phyloP scores from a whole-genome alignment of 495 filamentous ascomycete genomes.

The Penicillium simplicissimum region DNA sequence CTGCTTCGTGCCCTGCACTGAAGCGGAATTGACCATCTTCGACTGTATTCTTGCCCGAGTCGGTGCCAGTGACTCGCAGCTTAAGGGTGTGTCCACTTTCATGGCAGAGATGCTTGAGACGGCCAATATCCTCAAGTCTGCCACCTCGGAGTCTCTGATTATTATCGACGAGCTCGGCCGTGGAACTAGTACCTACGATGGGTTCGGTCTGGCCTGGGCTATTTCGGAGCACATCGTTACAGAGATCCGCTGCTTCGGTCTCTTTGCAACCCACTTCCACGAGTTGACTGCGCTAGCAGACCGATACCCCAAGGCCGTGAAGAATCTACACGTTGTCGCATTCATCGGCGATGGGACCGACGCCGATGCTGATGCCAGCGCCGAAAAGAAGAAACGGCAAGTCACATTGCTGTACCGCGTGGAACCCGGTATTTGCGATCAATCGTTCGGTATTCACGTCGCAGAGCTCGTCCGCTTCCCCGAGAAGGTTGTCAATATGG shows the following conservation, averaged over 20 bases:
- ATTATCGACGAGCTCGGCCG: conserved; percentile 99
- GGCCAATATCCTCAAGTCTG: conserved; percentile 96
- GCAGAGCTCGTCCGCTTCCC: conserved; percentile 98
- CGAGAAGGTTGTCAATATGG: conserved; percentile 96
- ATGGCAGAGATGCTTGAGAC: conserved; percentile 99
- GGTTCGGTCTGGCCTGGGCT: conserved; percentile 96
- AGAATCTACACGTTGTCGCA: conserved; percentile 93
- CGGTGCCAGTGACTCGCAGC: conserved; percentile 90
- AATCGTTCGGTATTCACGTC: conserved; percentile 97
- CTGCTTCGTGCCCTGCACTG: conserved; percentile 91
- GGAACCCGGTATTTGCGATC: conserved; percentile 91
- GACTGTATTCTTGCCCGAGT: conserved; percentile 97
- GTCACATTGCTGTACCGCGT: conserved; percentile 97
- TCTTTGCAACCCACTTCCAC: conserved; percentile 99
- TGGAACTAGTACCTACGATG: conserved; percentile 97
- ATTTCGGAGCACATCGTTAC: conserved; percentile 97
- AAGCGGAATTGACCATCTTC: conserved; percentile 93
- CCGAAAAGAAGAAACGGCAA: conserved; percentile 65
- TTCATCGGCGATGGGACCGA: conserved; percentile 71
- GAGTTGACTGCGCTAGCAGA: conserved; percentile 91
- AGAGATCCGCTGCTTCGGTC: conserved; percentile 87
- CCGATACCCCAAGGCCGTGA: conserved; percentile 73
- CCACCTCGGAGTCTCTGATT: conserved; percentile 89
- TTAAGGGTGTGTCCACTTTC: conserved; percentile 98
- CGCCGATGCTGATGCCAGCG: conserved; percentile 24